These are phyloP conservation scores for Paraurostyla sp. DNA, from an alignment of 73 alveolate genomes.

Conservation along the genomic window DNA sequence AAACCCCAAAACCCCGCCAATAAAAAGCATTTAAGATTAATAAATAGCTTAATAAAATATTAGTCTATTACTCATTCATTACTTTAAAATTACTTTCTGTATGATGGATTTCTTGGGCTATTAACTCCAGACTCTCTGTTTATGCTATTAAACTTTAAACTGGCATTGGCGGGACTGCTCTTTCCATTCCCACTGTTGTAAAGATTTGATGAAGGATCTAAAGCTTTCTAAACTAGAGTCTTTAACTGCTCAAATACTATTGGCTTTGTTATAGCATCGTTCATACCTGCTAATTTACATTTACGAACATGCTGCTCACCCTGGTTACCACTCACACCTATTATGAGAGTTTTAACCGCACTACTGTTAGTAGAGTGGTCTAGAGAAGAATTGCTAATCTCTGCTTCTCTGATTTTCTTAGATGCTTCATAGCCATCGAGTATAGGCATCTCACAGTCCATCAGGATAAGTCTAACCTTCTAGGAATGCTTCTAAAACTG, in stretches of 20 bases:
- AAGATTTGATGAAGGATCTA: too few relatives aligned
- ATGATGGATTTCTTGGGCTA: too few relatives aligned
- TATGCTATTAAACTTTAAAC: too few relatives aligned
- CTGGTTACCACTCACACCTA: slow-evolving; percentile 38
- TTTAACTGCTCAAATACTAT: slow-evolving; percentile 23
- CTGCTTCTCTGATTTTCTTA: slow-evolving; percentile 44
- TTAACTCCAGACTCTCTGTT: too few relatives aligned
- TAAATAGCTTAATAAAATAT: too few relatives aligned
- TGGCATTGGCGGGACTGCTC: too few relatives aligned
- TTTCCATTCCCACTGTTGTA: too few relatives aligned
- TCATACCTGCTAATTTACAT: slow-evolving; percentile 54
- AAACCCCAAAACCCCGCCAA: too few relatives aligned
- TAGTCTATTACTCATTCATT: too few relatives aligned
- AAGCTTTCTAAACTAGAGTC: background rate
- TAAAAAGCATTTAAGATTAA: too few relatives aligned
- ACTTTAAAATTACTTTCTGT: too few relatives aligned
- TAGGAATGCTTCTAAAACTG: background rate
- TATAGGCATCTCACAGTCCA: slow-evolving; percentile 66
- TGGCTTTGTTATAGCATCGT: slow-evolving; percentile 49
- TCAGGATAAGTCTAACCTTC: slow-evolving; percentile 10
- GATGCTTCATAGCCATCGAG: slow-evolving; percentile 58
- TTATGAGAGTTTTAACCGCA: slow-evolving; percentile 1
- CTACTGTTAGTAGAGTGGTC: background rate
- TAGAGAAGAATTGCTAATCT: background rate
- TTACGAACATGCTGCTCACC: slow-evolving; percentile 33